Evolutionary conservation across 257 asterid genomes (phyloP).

Genomic region (Solanum chaucha): DNA sequence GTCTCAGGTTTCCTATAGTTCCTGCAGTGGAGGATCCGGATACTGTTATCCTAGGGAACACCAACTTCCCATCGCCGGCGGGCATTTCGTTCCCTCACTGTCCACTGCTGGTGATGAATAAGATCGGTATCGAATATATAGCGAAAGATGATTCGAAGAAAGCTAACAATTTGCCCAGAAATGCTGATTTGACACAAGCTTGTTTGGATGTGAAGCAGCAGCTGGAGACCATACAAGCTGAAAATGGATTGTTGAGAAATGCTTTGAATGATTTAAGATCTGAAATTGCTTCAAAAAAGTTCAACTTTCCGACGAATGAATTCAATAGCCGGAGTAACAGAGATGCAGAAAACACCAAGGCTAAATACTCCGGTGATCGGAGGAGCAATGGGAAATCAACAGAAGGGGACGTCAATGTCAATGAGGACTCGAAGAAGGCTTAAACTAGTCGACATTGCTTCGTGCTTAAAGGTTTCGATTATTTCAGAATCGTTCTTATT

Average conservation of each 20-base stretch:
- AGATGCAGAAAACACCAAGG: neutral
- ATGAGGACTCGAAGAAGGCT: constrained; percentile 33
- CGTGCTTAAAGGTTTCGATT: neutral
- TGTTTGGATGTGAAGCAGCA: constrained; percentile 75
- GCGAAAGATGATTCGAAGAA: constrained; percentile 14
- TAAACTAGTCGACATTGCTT: neutral
- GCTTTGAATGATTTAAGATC: constrained; percentile 63
- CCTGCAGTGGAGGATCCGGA: constrained; percentile 28
- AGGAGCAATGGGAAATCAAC: constrained; percentile 11
- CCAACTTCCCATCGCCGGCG: constrained; percentile 15
- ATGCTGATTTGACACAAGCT: constrained; percentile 38
- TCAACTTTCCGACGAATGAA: constrained; percentile 17
- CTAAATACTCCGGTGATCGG: constrained; percentile 17
- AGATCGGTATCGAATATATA: constrained; percentile 76
- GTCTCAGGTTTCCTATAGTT: constrained; percentile 58
- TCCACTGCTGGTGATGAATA: constrained; percentile 74
- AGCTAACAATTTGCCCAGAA: constrained; percentile 1
- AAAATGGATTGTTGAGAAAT: constrained; percentile 65
- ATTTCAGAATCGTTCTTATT: neutral
- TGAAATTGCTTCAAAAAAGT: constrained; percentile 48
- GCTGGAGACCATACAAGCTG: constrained; percentile 59
- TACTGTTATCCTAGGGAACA: constrained; percentile 35
- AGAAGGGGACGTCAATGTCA: constrained; percentile 18
- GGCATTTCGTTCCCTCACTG: constrained; percentile 28
- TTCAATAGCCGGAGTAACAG: neutral